Conservation (phyloP, 495 filamentous ascomycete species). For the Venustampulla echinocandica region DNA sequence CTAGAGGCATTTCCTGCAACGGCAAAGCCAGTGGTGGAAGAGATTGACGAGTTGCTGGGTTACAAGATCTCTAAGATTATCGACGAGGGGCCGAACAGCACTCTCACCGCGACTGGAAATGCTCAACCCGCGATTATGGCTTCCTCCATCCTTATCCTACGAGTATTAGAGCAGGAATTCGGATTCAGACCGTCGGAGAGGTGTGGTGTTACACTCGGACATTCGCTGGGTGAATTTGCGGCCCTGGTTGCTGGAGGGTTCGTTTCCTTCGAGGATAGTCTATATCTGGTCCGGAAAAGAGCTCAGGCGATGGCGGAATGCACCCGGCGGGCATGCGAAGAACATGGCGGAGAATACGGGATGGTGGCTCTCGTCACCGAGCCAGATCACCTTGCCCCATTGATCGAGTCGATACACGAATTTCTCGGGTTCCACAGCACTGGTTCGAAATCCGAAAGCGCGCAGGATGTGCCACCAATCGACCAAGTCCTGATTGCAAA, state of each 20-base stretch:
- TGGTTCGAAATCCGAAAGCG: slow-evolving; percentile 58
- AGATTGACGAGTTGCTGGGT: slow-evolving; percentile 70
- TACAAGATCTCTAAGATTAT: slow-evolving; percentile 70
- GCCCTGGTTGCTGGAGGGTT: slow-evolving; percentile 78
- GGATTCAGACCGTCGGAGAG: slow-evolving; percentile 60
- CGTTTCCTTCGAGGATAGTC: slow-evolving; percentile 65
- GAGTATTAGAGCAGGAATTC: slow-evolving; percentile 80
- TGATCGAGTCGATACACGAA: slow-evolving; percentile 68
- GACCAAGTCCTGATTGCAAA: slow-evolving; percentile 89
- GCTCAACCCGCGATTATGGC: slow-evolving; percentile 96
- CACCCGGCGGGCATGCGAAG: slow-evolving; percentile 50
- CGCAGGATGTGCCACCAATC: slow-evolving; percentile 57
- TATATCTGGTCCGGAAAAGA: slow-evolving; percentile 66
- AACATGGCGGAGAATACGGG: slow-evolving; percentile 69
- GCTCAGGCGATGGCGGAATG: slow-evolving; percentile 81
- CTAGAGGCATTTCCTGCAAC: slow-evolving; percentile 73
- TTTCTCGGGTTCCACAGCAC: slow-evolving; percentile 63
- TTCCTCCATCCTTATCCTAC: slow-evolving; percentile 80
- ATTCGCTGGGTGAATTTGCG: slow-evolving; percentile 93
- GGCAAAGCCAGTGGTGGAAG: slow-evolving; percentile 60
- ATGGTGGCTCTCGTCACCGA: slow-evolving; percentile 94
- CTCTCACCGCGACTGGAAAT: slow-evolving; percentile 72
- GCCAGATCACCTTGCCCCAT: slow-evolving; percentile 52
- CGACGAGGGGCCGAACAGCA: slow-evolving; percentile 62
- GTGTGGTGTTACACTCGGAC: slow-evolving; percentile 77